Percentiles rank a stretch among this genome's conserved stretches.
These are phyloP conservation scores for Pythium insidiosum DNA, from an alignment of 352 stramenopile genomes.

Conservation along the genomic window DNA sequence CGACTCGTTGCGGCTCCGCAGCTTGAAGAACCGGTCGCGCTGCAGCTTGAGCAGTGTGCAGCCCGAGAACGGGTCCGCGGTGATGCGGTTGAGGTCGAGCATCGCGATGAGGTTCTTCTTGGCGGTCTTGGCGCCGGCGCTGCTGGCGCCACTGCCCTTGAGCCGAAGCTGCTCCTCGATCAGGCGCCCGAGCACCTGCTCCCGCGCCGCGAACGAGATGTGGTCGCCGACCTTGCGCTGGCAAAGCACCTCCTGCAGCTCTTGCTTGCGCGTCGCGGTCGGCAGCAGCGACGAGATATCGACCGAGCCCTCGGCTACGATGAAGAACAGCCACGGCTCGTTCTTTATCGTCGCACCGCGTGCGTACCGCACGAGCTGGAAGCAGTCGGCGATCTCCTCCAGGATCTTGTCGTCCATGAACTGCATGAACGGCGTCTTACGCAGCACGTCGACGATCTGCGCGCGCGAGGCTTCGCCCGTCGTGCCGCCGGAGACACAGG, in stretches of 20 bases:
- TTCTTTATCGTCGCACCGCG: constrained; percentile 38
- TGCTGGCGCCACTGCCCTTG: constrained; percentile 6
- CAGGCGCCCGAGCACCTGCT: constrained; percentile 39
- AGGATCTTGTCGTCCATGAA: constrained; percentile 49
- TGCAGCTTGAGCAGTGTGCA: constrained; percentile 57
- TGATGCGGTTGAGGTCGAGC: constrained; percentile 50
- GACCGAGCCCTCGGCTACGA: constrained; percentile 43
- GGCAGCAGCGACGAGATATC: constrained; percentile 46
- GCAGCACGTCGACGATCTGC: constrained; percentile 23
- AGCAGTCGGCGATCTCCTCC: constrained; percentile 48
- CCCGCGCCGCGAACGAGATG: constrained; percentile 39
- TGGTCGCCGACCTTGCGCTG: constrained; percentile 47
- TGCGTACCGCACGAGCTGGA: constrained; percentile 33
- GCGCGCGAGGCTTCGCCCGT: neutral
- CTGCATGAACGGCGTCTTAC: constrained; percentile 55
- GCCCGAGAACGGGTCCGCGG: constrained; percentile 34
- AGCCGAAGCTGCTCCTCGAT: constrained; percentile 22
- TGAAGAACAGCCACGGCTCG: constrained; percentile 42
- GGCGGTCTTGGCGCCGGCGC: constrained; percentile 3
- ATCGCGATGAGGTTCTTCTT: constrained; percentile 49
- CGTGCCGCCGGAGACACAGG: neutral
- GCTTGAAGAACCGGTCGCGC: constrained; percentile 36
- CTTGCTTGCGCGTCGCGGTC: constrained; percentile 29
- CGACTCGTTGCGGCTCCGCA: constrained; percentile 20
- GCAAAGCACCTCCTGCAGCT: constrained; percentile 47